These are phyloP conservation scores for Colletotrichum simmondsii DNA, from an alignment of 2,329 filamentous ascomycete genomes.

Conservation along the genomic window DNA sequence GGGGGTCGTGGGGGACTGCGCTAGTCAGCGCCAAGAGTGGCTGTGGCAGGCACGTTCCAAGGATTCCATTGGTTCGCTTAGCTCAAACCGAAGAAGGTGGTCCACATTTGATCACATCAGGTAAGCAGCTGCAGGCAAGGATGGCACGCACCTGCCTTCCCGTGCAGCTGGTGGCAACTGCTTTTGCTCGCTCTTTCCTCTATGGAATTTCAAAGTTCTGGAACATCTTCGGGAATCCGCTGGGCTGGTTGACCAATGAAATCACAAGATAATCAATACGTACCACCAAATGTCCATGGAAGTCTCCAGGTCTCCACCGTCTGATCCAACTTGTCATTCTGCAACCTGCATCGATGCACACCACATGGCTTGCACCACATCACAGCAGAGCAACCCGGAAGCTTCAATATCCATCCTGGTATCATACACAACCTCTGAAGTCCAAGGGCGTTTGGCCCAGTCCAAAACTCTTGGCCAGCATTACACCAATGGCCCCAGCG, in stretches of 20 bases:
- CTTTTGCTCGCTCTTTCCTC: not conserved
- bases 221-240: not conserved
- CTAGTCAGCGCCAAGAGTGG: slow-evolving; percentile 30
- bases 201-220: not conserved
- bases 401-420: not conserved
- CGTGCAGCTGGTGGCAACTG: slow-evolving; percentile 11
- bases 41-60: not conserved
- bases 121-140: slow-evolving; percentile 1
- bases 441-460: not conserved
- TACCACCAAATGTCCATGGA: not conserved
- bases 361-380: not conserved
- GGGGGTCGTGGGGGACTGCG: not conserved
- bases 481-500: not conserved
- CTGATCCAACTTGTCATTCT: not conserved
- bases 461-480: not conserved
- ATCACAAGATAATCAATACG: not conserved
- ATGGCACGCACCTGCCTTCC: slow-evolving; percentile 1
- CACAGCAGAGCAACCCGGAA: not conserved
- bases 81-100: not conserved
- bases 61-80: slow-evolving; percentile 13
- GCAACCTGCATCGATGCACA: not conserved
- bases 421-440: not conserved
- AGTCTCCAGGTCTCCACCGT: not conserved
- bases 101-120: not conserved
- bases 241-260: not conserved